Base-by-base conservation (phyloP, 441 rosid genomes). In the Pelargonium australe region DNA sequence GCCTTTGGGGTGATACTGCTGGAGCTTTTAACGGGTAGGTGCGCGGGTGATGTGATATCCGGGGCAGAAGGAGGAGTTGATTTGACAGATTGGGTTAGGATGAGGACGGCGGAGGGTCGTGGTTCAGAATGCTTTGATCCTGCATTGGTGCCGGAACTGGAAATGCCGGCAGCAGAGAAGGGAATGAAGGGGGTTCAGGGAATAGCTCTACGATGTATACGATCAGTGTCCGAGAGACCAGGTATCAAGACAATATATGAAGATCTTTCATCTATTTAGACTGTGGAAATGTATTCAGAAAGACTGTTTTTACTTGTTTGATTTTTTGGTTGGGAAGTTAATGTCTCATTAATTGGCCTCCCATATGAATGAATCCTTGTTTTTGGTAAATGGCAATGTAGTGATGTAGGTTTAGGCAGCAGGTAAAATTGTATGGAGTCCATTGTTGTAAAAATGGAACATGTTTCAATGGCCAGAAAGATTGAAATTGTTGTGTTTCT, bases 161-260 rank as follows among this genome's bases (percentile, higher is more conserved):
- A 64, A 67, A 83, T 72, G 72, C 87, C 90, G 0, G 82, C 74
- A 8, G 82, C 82, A 9, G 97, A 90, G 66, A 91, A 87, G 84
- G 97, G 97, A 76, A 86, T 81, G 83, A 92, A 87, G 85, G 99
- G 90, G 82, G 97, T 90, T 70, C 96, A 87, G 37, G 97, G 88
- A 72, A 82, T 95, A 60, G 97, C 96, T 20, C 73, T 87, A 67
- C 71, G 91, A 72, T 90, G 97, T 71, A 81, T 90, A 79, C 80
- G 96, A 70, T 85, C 93, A 0, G 86, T 92, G 14, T 90, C 96
- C 2, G 97, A 92, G 82, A 89, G 99, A 74, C 93, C 97, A 23
- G 99, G 97, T 68, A 95, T 92, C 80, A 95, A 95, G 86, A 83
- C 92, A 65, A 85, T 92, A 71, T 95, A 95, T 63, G 99, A 95